Conservation (phyloP, 306 rosid genomes). For the Phaseolus lunatus region DNA sequence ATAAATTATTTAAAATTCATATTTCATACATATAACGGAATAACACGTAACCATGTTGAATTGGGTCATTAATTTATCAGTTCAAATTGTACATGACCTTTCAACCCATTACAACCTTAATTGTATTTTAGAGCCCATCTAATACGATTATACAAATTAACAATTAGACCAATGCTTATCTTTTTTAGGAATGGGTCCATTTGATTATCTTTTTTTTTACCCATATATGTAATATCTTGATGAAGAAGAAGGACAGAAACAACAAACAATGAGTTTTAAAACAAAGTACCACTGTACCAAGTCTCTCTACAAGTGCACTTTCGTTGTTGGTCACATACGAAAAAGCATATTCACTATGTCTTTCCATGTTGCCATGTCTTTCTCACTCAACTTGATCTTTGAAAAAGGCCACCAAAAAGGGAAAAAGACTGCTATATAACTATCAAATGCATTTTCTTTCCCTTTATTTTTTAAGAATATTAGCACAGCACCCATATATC, state of each 20-base stretch:
- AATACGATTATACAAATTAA: not conserved
- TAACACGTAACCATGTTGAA: not conserved
- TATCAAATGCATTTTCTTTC: not conserved
- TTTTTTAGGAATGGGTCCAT: not conserved
- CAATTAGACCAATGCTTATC: not conserved
- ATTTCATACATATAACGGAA: not conserved
- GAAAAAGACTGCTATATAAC: not conserved
- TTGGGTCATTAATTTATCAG: not conserved
- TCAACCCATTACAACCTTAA: not conserved
- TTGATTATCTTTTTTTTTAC: not conserved
- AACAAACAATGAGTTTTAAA: not conserved
- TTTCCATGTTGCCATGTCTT: not conserved
- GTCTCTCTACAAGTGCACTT: slow-evolving; percentile 12
- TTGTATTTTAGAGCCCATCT: too few relatives aligned
- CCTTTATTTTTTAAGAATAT: not conserved
- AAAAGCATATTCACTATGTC: not conserved
- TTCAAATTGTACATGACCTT: not conserved
- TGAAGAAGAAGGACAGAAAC: not conserved
- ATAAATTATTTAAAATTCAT: not conserved
- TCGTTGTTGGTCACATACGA: not conserved
- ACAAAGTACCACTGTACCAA: not conserved
- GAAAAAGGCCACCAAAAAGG: not conserved
- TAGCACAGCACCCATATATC: too few relatives aligned
- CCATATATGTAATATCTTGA: not conserved
- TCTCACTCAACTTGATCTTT: not conserved